phyloP scores from a whole-genome alignment of 73 alveolate species.

The Paramecium tetraurelia region DNA sequence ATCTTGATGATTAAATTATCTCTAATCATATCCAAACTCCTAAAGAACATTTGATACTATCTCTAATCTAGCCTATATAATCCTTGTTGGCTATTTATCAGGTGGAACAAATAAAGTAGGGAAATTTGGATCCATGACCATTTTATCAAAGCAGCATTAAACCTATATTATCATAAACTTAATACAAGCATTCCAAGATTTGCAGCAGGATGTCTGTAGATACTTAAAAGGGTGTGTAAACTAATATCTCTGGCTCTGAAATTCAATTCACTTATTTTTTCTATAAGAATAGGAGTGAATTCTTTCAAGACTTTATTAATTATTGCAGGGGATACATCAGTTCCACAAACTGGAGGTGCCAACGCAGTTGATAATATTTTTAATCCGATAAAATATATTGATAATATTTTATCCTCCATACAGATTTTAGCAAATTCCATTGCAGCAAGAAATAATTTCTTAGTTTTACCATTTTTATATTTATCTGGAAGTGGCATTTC shows the following conservation, averaged over 20 bases:
- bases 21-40: constrained; percentile 90
- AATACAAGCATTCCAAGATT: constrained; percentile 82
- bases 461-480: constrained; percentile 83
- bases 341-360: constrained; percentile 94
- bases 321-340: constrained; percentile 87
- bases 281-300: constrained; percentile 85
- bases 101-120: constrained; percentile 82
- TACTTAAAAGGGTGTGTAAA: constrained; percentile 76
- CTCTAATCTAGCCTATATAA: constrained; percentile 91
- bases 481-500: constrained; percentile 88
- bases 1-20: constrained; percentile 88
- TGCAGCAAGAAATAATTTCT: constrained; percentile 88
- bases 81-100: constrained; percentile 92
- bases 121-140: constrained; percentile 86
- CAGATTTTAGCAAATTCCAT: constrained; percentile 89
- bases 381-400: constrained; percentile 88
- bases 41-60: constrained; percentile 79
- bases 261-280: constrained; percentile 91
- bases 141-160: constrained; percentile 71
- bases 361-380: constrained; percentile 86
- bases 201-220: constrained; percentile 93
- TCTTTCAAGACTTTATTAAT: constrained; percentile 85
- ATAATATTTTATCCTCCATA: constrained; percentile 91
- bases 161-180: neutral
- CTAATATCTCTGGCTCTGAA: constrained; percentile 93